These are phyloP conservation scores for Alternaria sp. DNA, from an alignment of 2,329 filamentous ascomycete species.

Conservation along the genomic window DNA sequence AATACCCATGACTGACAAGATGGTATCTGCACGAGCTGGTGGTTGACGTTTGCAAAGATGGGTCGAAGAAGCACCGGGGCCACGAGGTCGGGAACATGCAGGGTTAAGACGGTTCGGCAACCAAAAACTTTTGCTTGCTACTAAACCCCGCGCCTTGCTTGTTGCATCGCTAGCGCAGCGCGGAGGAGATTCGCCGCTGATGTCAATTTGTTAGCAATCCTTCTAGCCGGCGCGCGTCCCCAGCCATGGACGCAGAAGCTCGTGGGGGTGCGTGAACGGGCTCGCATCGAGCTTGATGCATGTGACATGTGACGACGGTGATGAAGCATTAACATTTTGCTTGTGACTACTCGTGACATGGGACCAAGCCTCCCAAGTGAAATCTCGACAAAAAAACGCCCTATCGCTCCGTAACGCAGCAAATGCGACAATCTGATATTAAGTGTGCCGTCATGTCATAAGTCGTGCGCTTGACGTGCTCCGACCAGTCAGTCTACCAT, in stretches of 20 bases:
- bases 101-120: conserved; percentile 26
- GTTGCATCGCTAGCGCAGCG: conserved; percentile 34
- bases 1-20: conserved; percentile 68
- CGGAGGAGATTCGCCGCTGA: conserved; percentile 24
- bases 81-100: conserved; percentile 27
- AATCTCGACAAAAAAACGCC: conserved; percentile 27
- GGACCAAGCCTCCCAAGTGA: conserved; percentile 5
- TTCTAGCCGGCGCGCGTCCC: conserved; percentile 1
- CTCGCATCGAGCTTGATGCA: background rate
- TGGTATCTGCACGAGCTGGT: conserved; percentile 6
- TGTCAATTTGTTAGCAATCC: conserved; percentile 32
- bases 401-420: conserved; percentile 35
- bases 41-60: conserved; percentile 13
- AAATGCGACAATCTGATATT: conserved; percentile 15
- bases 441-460: background rate
- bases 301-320: background rate
- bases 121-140: conserved; percentile 35
- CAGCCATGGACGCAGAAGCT: background rate
- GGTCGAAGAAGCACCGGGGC: conserved; percentile 13
- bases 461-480: background rate
- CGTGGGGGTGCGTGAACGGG: conserved; percentile 11
- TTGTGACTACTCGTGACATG: conserved; percentile 4
- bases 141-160: conserved; percentile 31
- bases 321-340: conserved; percentile 11
- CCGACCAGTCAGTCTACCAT: conserved; percentile 36